Percentiles rank a stretch among this genome's conserved stretches.
These are phyloP conservation scores for Coemansia sp. DNA, from an alignment of 192 early-diverging fungal genomes.

Conservation along the genomic window DNA sequence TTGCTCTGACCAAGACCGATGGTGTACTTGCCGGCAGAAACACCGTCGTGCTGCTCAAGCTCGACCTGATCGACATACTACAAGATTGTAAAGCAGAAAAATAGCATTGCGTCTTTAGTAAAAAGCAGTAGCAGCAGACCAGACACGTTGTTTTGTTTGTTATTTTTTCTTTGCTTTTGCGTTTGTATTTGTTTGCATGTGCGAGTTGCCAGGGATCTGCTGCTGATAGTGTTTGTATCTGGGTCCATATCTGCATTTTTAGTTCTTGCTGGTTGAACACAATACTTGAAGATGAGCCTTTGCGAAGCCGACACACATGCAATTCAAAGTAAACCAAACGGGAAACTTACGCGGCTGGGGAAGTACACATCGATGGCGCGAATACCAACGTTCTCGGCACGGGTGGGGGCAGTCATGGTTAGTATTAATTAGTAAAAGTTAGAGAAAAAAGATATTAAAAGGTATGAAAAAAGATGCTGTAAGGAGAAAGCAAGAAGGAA, in stretches of 20 bases:
- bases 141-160: too few relatives aligned
- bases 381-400: conserved; percentile 65
- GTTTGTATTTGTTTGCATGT: too few relatives aligned
- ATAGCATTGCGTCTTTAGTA: conserved; percentile 5
- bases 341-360: conserved; percentile 55
- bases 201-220: too few relatives aligned
- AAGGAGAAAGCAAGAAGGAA: background rate
- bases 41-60: conserved; percentile 85
- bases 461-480: background rate
- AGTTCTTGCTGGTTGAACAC: too few relatives aligned
- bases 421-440: background rate
- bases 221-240: too few relatives aligned
- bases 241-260: too few relatives aligned
- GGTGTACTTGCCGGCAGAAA: conserved; percentile 95
- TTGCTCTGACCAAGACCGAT: conserved; percentile 94
- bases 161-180: background rate
- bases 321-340: background rate
- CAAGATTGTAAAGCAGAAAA: conserved; percentile 4
- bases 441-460: conserved; percentile 6
- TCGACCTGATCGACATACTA: conserved; percentile 50
- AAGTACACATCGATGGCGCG: conserved; percentile 70
- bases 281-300: too few relatives aligned
- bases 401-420: conserved; percentile 28
- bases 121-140: background rate
- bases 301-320: background rate